Evolutionary conservation across 2,329 filamentous ascomycete species (phyloP).

Genomic region (Rutstroemia sp.): DNA sequence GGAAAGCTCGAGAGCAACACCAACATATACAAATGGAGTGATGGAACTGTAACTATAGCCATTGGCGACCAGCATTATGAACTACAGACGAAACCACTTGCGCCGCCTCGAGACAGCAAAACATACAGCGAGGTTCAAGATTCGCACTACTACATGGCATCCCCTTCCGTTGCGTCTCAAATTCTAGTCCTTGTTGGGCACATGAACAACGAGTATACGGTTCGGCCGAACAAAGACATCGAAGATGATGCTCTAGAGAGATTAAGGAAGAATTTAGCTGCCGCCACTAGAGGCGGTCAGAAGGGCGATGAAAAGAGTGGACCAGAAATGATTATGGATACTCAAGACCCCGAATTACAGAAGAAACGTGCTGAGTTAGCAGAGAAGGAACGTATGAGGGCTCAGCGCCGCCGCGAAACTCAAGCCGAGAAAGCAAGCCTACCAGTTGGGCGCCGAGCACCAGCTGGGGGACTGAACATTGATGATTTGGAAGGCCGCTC

Average conservation of each 20-base stretch:
- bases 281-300: constrained; percentile 49
- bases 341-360: constrained; percentile 67
- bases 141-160: constrained; percentile 68
- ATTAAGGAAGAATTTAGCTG: constrained; percentile 60
- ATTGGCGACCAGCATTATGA: constrained; percentile 71
- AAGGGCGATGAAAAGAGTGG: constrained; percentile 46
- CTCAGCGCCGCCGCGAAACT: constrained; percentile 59
- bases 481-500: constrained; percentile 60
- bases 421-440: constrained; percentile 50
- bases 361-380: constrained; percentile 66
- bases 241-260: constrained; percentile 65
- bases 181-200: constrained; percentile 68
- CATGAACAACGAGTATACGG: constrained; percentile 63
- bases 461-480: constrained; percentile 52
- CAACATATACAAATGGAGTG: constrained; percentile 68
- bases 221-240: constrained; percentile 59
- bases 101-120: constrained; percentile 45
- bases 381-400: constrained; percentile 65
- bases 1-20: constrained; percentile 67
- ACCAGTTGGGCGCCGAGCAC: constrained; percentile 31
- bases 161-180: constrained; percentile 60
- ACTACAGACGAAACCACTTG: constrained; percentile 61
- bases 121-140: constrained; percentile 62
- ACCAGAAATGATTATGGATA: constrained; percentile 62
- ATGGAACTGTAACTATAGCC: constrained; percentile 70